These are phyloP conservation scores for Daedaleopsis nitida DNA, from an alignment of 768 basidiomycete species.

Conservation along the genomic window DNA sequence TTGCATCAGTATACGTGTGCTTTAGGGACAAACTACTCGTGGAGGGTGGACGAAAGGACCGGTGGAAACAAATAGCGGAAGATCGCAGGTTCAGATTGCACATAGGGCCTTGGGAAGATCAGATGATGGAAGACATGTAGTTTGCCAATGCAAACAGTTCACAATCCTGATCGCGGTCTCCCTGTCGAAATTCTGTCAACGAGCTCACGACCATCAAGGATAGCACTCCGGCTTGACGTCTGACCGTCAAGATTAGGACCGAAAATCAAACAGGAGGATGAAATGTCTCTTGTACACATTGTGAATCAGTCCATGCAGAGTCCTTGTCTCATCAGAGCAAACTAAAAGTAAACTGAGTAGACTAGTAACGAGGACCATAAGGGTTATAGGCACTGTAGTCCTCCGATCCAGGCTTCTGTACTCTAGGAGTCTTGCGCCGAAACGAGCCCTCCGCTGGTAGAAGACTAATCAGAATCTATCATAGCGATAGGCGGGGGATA, in stretches of 20 bases:
- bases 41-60: slow-evolving; percentile 25
- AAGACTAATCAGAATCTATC: slow-evolving; percentile 10
- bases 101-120: slow-evolving; percentile 34
- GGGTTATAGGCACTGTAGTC: slow-evolving; percentile 19
- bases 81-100: slow-evolving; percentile 23
- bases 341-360: neutral
- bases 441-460: slow-evolving; percentile 46
- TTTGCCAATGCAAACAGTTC: neutral
- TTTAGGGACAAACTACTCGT: slow-evolving; percentile 20
- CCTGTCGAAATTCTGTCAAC: neutral
- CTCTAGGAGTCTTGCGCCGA: slow-evolving; percentile 43
- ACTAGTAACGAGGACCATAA: slow-evolving; percentile 2
- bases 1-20: slow-evolving; percentile 10
- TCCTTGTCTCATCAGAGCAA: slow-evolving; percentile 2
- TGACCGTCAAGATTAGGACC: neutral
- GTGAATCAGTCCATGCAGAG: slow-evolving; percentile 4
- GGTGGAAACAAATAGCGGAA: slow-evolving; percentile 31
- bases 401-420: slow-evolving; percentile 24
- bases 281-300: neutral
- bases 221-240: neutral
- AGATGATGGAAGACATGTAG: slow-evolving; percentile 16
- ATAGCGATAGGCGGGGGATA: slow-evolving; percentile 10
- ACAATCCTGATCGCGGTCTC: neutral
- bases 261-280: neutral
- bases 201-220: neutral